Base-by-base conservation (phyloP, 495 filamentous ascomycete genomes). In the Immersiella caudata region DNA sequence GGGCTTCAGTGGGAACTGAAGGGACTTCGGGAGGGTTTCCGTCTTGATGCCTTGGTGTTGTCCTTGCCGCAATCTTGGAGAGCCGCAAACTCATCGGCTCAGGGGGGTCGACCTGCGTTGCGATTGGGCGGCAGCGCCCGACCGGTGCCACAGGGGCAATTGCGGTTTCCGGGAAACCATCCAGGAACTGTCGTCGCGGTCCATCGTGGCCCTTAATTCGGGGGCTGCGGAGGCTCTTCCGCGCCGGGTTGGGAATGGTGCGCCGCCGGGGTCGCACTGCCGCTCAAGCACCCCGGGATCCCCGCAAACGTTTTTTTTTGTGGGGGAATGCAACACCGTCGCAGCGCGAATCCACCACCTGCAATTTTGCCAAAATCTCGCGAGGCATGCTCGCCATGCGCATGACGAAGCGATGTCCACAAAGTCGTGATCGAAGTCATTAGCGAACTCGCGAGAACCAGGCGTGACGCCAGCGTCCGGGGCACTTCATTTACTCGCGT, bases 11-110 rank as follows among this genome's bases (percentile, higher is more conserved):
- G 59, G 65, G 64, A 33, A 60, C 20, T 25, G 21, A 57, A 60
- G 70, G 62, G 60, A 73, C 59, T 49, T 68, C 69, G 72, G 69
- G 61, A 58, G 64, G 50, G 6, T 25, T 60, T 26, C 72, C 72
- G 72, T 54, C 72, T 71, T 68, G 67, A 60, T 24, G 16, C 35
- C 46, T 24, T 67, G 51, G 56, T 59, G 29, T 18, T 36, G 21
- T 8, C 54, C 36, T 14, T 40, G 35, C 49, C 11, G 27, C 61
- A 67, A 70, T 66, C 59, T 73, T 58, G 35, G 16, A 22, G 67
- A 60, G 64, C 71, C 68, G 68, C 62, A 65, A 65, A 33, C 5
- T 27, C 62, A 8, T 3, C 40, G 2, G 62, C 0, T 20, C 22
- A 2, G 24, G 20, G 60, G 29, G 55, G 54, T 7, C 1, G 35